These are phyloP conservation scores for Suillus placidus DNA, from an alignment of 768 basidiomycete species.

Conservation along the genomic window DNA sequence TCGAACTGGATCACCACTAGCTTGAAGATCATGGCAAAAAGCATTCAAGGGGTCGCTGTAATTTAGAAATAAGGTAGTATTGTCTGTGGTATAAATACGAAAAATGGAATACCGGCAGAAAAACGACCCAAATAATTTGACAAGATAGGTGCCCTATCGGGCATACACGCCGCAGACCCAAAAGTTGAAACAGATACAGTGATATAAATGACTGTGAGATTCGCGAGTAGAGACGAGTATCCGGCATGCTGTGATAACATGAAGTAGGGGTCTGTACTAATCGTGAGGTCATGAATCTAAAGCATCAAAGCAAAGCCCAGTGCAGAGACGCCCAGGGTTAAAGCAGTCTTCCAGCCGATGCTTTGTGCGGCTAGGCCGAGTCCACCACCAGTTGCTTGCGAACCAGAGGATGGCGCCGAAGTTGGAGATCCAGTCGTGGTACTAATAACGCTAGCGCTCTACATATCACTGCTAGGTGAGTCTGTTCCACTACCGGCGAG, in stretches of 20 bases:
- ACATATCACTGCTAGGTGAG: background rate
- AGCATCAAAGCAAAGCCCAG: conserved; percentile 21
- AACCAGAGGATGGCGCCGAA: conserved; percentile 5
- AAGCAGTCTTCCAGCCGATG: conserved; percentile 18
- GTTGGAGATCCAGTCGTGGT: background rate
- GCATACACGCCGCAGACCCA: conserved; percentile 1
- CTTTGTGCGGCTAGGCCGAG: conserved; percentile 8
- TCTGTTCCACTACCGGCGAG: conserved; percentile 7
- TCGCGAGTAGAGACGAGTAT: background rate
- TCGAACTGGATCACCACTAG: background rate
- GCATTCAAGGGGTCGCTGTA: conserved; percentile 7
- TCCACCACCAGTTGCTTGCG: conserved; percentile 12
- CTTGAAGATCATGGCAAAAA: background rate
- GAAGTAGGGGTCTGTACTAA: background rate
- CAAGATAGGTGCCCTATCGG: background rate
- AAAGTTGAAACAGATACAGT: background rate
- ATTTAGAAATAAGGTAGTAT: conserved; percentile 15
- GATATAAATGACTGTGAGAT: background rate
- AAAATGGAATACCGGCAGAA: background rate
- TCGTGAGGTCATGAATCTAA: conserved; percentile 17
- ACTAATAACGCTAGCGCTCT: background rate
- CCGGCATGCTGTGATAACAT: conserved; percentile 1
- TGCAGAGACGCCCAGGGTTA: conserved; percentile 23
- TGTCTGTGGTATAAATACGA: conserved; percentile 3
- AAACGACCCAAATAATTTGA: background rate